phyloP scores from a whole-genome alignment of 768 basidiomycete species.

The Phaffia australis region DNA sequence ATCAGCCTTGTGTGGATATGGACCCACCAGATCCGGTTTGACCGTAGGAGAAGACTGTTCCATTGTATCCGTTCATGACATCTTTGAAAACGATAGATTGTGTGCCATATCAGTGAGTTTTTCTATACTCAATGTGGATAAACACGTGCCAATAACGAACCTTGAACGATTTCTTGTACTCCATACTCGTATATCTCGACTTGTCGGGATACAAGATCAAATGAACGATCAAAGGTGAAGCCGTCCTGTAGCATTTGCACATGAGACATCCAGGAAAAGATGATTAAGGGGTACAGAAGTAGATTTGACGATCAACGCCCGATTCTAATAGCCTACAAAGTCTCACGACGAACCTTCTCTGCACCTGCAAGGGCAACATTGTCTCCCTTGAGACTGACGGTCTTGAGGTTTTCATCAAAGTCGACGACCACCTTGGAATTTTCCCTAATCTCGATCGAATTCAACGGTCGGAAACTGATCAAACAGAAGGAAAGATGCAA shows the following conservation, averaged over 20 bases:
- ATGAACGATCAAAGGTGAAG: constrained; percentile 94
- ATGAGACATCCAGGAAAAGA: not conserved
- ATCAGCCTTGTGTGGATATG: constrained; percentile 23
- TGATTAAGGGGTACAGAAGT: constrained; percentile 8
- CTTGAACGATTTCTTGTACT: constrained; percentile 52
- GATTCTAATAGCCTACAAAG: constrained; percentile 27
- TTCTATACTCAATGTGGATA: constrained; percentile 2
- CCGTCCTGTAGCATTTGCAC: constrained; percentile 35
- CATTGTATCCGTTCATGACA: constrained; percentile 97
- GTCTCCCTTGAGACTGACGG: constrained; percentile 50
- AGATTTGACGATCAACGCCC: constrained; percentile 12
- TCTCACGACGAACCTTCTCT: constrained; percentile 48
- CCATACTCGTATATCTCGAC: constrained; percentile 96
- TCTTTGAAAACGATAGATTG: constrained; percentile 45
- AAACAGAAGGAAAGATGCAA: not conserved
- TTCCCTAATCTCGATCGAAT: constrained; percentile 76
- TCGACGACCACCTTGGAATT: constrained; percentile 79
- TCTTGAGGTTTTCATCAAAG: constrained; percentile 76
- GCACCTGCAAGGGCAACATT: constrained; percentile 17
- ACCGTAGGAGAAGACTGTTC: constrained; percentile 61
- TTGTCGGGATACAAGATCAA: constrained; percentile 82
- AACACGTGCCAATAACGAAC: not conserved
- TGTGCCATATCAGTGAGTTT: constrained; percentile 1
- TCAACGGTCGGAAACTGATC: constrained; percentile 85
- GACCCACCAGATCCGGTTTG: constrained; percentile 35